Conservation (phyloP, 495 filamentous ascomycete genomes). For the Mytilinidion resinicola region DNA sequence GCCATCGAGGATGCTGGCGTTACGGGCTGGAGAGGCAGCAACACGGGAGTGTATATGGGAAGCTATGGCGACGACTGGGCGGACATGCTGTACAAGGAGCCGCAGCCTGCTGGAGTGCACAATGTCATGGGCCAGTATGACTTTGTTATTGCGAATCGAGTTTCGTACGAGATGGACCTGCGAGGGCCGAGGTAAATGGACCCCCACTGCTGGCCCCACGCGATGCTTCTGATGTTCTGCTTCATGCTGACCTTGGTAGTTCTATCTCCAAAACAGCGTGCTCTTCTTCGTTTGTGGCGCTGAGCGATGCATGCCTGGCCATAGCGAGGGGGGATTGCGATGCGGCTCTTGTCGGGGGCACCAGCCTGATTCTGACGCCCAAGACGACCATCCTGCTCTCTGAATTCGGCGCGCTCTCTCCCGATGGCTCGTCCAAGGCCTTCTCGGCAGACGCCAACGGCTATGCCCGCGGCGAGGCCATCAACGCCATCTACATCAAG, state of each 20-base stretch:
- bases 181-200: conserved; percentile 8
- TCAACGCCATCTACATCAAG: conserved; percentile 39
- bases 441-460: conserved; percentile 7
- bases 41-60: conserved; percentile 9
- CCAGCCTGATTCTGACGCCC: conserved; percentile 37
- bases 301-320: conserved; percentile 1
- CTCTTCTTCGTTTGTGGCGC: background rate
- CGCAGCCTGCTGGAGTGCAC: conserved; percentile 4
- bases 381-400: conserved; percentile 35
- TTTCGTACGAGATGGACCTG: conserved; percentile 18
- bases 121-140: conserved; percentile 5
- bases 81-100: conserved; percentile 2
- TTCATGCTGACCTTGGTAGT: conserved; percentile 3
- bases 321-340: background rate
- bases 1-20: conserved; percentile 9
- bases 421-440: conserved; percentile 2
- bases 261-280: conserved; percentile 17
- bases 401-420: background rate
- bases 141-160: conserved; percentile 9
- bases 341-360: background rate
- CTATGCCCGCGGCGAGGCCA: conserved; percentile 14
- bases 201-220: background rate
- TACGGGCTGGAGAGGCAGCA: background rate
- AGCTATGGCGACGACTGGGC: conserved; percentile 11
- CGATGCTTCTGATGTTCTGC: background rate